phyloP scores from a whole-genome alignment of 371 early-diverging fungal species.

The Mortierella sp. region DNA sequence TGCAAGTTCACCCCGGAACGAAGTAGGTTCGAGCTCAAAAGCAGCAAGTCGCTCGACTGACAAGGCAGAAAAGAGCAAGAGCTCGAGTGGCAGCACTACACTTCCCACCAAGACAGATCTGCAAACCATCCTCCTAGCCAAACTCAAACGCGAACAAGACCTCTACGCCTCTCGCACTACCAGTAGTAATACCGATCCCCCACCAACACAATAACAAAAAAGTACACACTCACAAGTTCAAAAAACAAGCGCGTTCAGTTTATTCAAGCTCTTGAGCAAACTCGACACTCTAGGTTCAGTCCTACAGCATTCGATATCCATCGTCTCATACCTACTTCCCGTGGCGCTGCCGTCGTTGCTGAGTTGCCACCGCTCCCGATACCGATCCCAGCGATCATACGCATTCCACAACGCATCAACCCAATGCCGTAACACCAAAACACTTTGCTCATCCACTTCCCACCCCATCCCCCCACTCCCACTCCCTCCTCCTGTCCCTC shows the following conservation, averaged over 20 bases:
- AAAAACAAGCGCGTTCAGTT: slow-evolving; percentile 13
- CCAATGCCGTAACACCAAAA: slow-evolving; percentile 7
- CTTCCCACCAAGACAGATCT: not conserved
- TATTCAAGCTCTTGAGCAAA: slow-evolving; percentile 20
- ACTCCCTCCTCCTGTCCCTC: not conserved
- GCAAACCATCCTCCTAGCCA: slow-evolving; percentile 17
- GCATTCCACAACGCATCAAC: not conserved
- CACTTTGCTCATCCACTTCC: not conserved
- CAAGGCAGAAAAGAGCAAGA: not conserved
- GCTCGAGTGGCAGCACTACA: not conserved
- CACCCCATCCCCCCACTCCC: slow-evolving; percentile 1
- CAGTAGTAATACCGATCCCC: not conserved
- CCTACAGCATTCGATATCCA: not conserved
- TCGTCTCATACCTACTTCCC: not conserved
- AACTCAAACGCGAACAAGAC: slow-evolving; percentile 30
- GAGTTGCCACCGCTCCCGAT: not conserved
- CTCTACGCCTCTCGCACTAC: slow-evolving; percentile 20
- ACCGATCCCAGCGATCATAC: slow-evolving; percentile 2
- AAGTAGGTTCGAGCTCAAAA: not conserved
- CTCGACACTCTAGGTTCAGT: slow-evolving; percentile 18
- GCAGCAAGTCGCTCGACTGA: not conserved
- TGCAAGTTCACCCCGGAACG: not conserved
- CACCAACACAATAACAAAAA: not conserved
- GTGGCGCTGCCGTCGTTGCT: not conserved
- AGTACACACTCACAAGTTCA: not conserved